Evolutionary conservation across 306 rosid species (phyloP), one percentile per base, ranked within the genome.

Genomic region (Prunus davidiana): DNA sequence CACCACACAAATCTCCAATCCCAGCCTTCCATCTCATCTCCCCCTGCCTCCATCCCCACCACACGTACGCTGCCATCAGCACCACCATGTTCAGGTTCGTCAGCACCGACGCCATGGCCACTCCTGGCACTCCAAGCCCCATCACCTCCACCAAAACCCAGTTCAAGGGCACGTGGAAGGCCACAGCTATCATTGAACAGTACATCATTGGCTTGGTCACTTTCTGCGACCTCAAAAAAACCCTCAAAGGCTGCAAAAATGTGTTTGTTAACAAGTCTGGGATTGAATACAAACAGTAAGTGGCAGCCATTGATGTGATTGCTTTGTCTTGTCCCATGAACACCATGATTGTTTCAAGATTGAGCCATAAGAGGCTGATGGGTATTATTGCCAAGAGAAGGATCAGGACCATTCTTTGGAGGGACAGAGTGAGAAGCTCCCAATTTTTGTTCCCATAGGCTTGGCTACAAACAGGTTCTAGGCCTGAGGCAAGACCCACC

Each of bases 201-300:
- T 87, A 92, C 99, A 95, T 89, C 99, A 90, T 87, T 0, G 99
- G 97, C 20, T 85, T 84, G 2, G 97, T 91, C 81, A 89, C 97
- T 32, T 84, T 79, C 61, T 92, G 97, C 0, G 99, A 95, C 72
- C 97, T 60, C 3, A 95, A 56, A 58, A 86, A 92, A 24, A 89
- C 96, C 49, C 96, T 79, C 27, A 95, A n/a, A 0, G 99, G 99
- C 32, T 89, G 97, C 32, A 95, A 49, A 50, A 90, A 27, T 10
- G 91, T 86, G 87, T 92, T 90, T 16, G 93, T 88, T 1, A 92
- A n/a, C 41, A 95, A 89, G 74, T 95, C 98, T 0, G 98, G 98
- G 0, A 95, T 87, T 3, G 97, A 95, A 75, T 89, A 95, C 41
- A 86, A 60, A 43, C 97, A 95, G 71, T 88, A 95, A 0, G 79